A percentile compares a stretch with the other conserved stretches of the same genome.
Conservation (phyloP, 75 land plant species). For the Selaginella moellendorffii region DNA sequence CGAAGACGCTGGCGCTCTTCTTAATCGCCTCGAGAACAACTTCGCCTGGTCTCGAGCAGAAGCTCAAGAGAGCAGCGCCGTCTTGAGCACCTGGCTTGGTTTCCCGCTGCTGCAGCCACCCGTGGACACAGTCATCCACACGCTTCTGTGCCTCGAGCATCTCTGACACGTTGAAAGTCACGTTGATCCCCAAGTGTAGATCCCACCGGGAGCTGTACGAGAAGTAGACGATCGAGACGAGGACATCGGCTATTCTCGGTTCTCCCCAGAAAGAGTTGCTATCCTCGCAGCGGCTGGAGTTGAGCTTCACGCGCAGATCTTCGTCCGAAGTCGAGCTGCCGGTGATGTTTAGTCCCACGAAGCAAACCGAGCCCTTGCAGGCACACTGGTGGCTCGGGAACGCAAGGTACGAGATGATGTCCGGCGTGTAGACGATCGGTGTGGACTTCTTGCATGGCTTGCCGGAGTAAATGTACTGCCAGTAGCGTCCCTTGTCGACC, state of each 20-base stretch:
- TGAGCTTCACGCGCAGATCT: background rate
- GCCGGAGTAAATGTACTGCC: background rate
- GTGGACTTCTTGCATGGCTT: background rate
- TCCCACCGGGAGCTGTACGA: background rate
- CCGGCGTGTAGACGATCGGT: background rate
- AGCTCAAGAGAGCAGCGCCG: background rate
- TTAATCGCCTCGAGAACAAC: too few relatives aligned
- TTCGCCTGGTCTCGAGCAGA: too few relatives aligned
- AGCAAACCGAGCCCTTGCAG: background rate
- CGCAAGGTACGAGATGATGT: background rate
- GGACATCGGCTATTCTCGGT: too few relatives aligned
- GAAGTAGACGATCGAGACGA: background rate
- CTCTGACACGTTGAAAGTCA: background rate
- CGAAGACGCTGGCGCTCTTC: too few relatives aligned
- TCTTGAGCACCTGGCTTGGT: background rate
- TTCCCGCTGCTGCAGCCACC: background rate
- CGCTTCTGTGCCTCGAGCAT: background rate
- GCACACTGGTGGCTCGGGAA: background rate
- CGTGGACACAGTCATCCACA: background rate
- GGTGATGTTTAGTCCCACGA: background rate
- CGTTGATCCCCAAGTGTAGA: background rate
- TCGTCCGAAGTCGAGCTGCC: background rate
- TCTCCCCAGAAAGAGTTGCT: too few relatives aligned
- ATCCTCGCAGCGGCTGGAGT: too few relatives aligned
- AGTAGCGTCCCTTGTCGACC: background rate